Percentiles rank a stretch among this genome's conserved stretches.
These are phyloP conservation scores for Geotrichum citri-aurantii DNA, from an alignment of 1,139 yeast species.

Conservation along the genomic window DNA sequence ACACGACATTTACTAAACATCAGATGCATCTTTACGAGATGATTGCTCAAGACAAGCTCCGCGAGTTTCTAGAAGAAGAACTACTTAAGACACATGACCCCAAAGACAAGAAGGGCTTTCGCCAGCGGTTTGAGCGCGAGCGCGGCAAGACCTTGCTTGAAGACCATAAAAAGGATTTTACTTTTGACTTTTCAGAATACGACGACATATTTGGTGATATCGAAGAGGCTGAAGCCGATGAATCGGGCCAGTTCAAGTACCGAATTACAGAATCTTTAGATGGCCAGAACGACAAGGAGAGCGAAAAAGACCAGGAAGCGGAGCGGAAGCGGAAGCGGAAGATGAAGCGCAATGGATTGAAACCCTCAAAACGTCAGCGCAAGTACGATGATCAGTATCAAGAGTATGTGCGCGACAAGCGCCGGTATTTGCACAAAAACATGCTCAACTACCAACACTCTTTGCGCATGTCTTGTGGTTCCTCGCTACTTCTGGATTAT, in stretches of 20 bases:
- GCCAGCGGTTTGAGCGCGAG: slow-evolving; percentile 60
- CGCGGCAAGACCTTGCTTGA: neutral
- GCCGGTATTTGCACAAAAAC: slow-evolving; percentile 1
- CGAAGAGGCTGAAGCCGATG: neutral
- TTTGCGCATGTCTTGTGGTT: slow-evolving; percentile 74
- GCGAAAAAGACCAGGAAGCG: neutral
- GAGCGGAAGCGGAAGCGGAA: neutral
- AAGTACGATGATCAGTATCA: neutral
- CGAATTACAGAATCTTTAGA: neutral
- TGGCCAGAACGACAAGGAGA: neutral
- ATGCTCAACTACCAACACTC: slow-evolving; percentile 66
- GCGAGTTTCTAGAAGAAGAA: slow-evolving; percentile 10
- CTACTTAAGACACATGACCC: slow-evolving; percentile 59
- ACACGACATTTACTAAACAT: slow-evolving; percentile 85
- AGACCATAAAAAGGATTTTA: neutral
- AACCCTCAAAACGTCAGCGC: neutral
- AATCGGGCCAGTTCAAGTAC: neutral
- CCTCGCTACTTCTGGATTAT: slow-evolving; percentile 93
- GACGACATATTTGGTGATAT: neutral
- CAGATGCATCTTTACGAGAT: slow-evolving; percentile 90
- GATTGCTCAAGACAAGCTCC: slow-evolving; percentile 52
- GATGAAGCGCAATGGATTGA: neutral
- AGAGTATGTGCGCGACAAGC: slow-evolving; percentile 35
- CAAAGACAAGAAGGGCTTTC: slow-evolving; percentile 91
- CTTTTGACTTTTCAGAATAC: neutral